Base-by-base conservation (phyloP, 441 rosid species). In the Euphorbia schlechtendalii region DNA sequence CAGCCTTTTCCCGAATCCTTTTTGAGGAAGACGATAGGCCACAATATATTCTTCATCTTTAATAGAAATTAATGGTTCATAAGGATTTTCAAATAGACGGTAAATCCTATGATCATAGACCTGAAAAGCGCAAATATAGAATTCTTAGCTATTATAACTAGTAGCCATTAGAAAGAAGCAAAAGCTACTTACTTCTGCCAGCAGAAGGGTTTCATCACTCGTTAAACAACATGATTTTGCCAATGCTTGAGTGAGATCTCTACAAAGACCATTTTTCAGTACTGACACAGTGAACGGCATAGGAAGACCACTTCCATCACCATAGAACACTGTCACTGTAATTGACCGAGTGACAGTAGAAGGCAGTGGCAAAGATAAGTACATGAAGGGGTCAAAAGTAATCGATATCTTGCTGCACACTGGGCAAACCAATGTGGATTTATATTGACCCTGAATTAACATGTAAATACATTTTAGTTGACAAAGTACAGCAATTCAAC, bases 351-450 rank as follows among this genome's bases (percentile, higher is more conserved):
- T 76, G 53, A 83, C 78, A 69, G 88, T 81, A 61, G 96, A 88
- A 66, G 92, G 96, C 38, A 86, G 71, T 1, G 92, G 92, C 56
- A 88, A 67, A 7, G 92, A 83, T 59, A 88, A 73, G 61, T 83
- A 83, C 96, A 88, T 88, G 71, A 88, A 84, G 18, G 96, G 96
- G 76, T 88, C 96, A 64, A 86, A 88, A 49, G 92, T 84, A 60
- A 84, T 74, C 49, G 96, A 88, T 32, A 86, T 74, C 71, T 81
- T 88, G 70, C 75, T 77, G 82, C 92, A 88, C 62, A 73, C 43
- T 28, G 92, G 96, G 77, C 96, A 86, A 21, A 83, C 88, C 71
- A 88, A 73, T 30, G 85, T 86, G 62, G 90, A 88, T 55, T 81
- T 77, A 57, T 83, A 88, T 71, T 88, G 96, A 48, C 92, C 92